Evolutionary conservation across 345 rosid genomes (phyloP).

Genomic region (Trapa incisa): DNA sequence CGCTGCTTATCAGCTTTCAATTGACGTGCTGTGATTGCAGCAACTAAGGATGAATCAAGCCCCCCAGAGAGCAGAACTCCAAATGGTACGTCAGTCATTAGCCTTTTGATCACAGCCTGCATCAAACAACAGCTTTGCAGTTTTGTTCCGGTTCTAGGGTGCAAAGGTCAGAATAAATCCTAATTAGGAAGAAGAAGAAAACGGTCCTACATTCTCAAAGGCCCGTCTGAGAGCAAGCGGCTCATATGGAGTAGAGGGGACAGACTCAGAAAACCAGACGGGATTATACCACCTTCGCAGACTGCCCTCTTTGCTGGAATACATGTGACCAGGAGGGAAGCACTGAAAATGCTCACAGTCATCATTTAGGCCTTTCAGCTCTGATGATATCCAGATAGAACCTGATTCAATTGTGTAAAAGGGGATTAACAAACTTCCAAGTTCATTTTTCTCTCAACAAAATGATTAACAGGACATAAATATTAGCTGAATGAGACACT

Average conservation of each 20-base stretch:
- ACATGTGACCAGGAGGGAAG: slow-evolving; percentile 89
- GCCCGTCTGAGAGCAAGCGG: slow-evolving; percentile 57
- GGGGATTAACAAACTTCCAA: background rate
- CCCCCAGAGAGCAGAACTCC: slow-evolving; percentile 95
- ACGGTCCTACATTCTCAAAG: slow-evolving; percentile 54
- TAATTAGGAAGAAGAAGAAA: background rate
- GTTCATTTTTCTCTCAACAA: background rate
- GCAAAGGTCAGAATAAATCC: background rate
- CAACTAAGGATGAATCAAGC: slow-evolving; percentile 85
- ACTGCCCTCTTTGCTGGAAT: slow-evolving; percentile 76
- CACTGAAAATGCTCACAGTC: slow-evolving; percentile 83
- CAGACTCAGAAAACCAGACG: slow-evolving; percentile 59
- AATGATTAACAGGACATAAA: background rate
- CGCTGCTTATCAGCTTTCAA: slow-evolving; percentile 69
- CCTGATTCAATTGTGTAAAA: slow-evolving; percentile 23
- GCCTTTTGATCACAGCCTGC: slow-evolving; percentile 84
- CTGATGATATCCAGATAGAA: slow-evolving; percentile 84
- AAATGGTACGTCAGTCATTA: slow-evolving; percentile 92
- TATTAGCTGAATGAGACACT: background rate
- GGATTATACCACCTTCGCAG: slow-evolving; percentile 84
- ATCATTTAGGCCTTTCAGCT: slow-evolving; percentile 75
- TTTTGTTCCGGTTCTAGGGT: background rate
- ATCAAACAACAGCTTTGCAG: background rate
- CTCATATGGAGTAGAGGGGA: slow-evolving; percentile 71
- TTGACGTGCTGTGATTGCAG: slow-evolving; percentile 71